Evolutionary conservation across 345 rosid genomes (phyloP), one percentile per base, ranked within the genome.

Genomic region (Mallotus nudiflorus): DNA sequence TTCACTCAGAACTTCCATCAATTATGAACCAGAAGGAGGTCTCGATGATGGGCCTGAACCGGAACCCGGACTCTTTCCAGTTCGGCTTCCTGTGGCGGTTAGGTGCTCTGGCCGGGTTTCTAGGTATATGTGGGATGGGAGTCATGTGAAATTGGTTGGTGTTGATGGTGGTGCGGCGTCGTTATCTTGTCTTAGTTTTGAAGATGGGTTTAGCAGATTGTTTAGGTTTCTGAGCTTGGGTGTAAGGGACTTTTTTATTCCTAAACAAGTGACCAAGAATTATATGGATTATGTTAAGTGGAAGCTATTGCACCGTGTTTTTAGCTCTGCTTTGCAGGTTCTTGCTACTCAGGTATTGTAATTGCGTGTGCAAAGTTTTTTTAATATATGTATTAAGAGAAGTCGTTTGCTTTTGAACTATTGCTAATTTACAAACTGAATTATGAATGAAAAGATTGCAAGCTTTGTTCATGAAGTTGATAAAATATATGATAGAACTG

Each of bases 281-380:
- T 92, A 92, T 58, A 53, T 89, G 75, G 81, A 78, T 15, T 92
- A 89, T 70, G 97, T 92, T 10, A 88, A 92, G 75, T 92, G 98
- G 98, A 92, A 92, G 83, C 72, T 92, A 42, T 81, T 90, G 80
- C 98, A 92, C 80, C 82, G 98, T 52, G 89, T 92, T 72, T 92
- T 85, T 81, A 92, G 98, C 89, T 90, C 98, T 25, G 89, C 95
- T 31, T 78, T 92, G 10, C 98, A 90, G 71, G 97, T 92, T 83
- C 91, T 92, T 80, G 98, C 98, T 65, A 92, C 98, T 78, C 98
- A 92, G 91, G 98, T 92, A 65, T 67, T 35, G 24, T 18, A 54
- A 0, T 42, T 73, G 4, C 6, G 42, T 39, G 9, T 39, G 42
- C 9, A 9, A 9, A 39, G 42, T 39, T 39, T 39, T n/a, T n/a